Conservation (phyloP, 2,329 filamentous ascomycete species). For the Trichoderma semiorbis region DNA sequence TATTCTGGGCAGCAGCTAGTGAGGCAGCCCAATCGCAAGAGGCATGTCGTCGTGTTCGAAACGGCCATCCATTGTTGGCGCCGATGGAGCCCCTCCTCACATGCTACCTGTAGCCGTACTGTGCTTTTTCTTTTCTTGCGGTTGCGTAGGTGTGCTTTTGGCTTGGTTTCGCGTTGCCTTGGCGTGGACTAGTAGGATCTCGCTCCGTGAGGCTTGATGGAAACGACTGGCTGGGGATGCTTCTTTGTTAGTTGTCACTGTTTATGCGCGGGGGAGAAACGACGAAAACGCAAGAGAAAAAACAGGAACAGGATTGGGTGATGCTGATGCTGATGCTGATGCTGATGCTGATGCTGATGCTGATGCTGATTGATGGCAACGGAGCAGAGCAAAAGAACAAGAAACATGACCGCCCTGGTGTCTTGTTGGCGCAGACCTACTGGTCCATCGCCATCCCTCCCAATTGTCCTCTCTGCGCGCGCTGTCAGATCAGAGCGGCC, state of each 20-base stretch:
- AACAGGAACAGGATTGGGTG: background rate
- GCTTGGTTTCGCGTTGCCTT: background rate
- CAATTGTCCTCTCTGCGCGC: background rate
- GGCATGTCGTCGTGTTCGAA: slow-evolving; percentile 10
- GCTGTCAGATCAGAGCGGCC: background rate
- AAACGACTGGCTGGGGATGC: background rate
- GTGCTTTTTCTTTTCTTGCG: background rate
- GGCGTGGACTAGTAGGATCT: background rate
- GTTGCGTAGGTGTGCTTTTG: background rate
- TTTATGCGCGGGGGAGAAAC: background rate
- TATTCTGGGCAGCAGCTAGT: slow-evolving; percentile 7
- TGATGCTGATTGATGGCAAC: background rate
- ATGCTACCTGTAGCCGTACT: background rate
- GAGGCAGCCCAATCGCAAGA: slow-evolving; percentile 13
- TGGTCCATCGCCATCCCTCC: background rate
- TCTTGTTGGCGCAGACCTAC: background rate
- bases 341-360: background rate
- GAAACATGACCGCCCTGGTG: background rate
- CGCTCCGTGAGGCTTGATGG: background rate
- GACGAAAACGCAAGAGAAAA: background rate
- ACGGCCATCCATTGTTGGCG: background rate
- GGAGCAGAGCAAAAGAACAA: background rate
- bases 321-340: background rate
- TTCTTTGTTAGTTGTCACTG: background rate
- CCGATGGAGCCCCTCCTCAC: background rate